Conservation (phyloP, 352 stramenopile species). For the Peronospora tabacina region DNA sequence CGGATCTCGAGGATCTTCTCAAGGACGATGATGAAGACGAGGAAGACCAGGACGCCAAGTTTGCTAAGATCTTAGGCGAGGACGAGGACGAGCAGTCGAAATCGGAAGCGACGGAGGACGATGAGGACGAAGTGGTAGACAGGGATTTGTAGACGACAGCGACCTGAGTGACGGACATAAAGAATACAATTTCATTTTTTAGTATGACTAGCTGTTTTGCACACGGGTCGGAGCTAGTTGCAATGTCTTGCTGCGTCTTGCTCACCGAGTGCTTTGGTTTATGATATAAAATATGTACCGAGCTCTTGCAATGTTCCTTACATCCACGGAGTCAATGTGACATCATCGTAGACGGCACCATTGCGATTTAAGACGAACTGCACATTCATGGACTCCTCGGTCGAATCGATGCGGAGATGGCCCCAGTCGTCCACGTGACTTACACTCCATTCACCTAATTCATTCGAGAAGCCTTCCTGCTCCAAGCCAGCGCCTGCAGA, state of each 20-base stretch:
- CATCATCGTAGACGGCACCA: conserved; percentile 69
- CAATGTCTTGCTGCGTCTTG: neutral
- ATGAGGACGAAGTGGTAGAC: conserved; percentile 40
- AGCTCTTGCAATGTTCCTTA: conserved; percentile 12
- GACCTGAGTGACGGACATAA: conserved; percentile 14
- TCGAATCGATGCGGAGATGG: conserved; percentile 58
- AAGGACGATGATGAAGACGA: conserved; percentile 82
- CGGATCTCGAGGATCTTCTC: conserved; percentile 77
- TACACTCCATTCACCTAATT: conserved; percentile 74
- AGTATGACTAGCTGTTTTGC: conserved; percentile 9
- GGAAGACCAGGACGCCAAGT: conserved; percentile 60
- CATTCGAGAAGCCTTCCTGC: conserved; percentile 44
- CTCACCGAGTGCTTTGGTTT: neutral
- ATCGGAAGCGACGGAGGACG: conserved; percentile 26
- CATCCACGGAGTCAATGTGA: conserved; percentile 49
- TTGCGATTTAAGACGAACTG: conserved; percentile 82
- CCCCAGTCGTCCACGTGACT: conserved; percentile 75
- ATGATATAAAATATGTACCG: neutral
- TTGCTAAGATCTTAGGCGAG: conserved; percentile 77
- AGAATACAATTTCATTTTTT: conserved; percentile 20
- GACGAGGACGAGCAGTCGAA: conserved; percentile 48
- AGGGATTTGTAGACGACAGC: conserved; percentile 53
- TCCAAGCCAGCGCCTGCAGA: conserved; percentile 78
- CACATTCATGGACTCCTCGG: conserved; percentile 53
- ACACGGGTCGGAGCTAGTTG: neutral